phyloP scores from a whole-genome alignment of 805 yeast genomes.

The Starmerella bombicola region DNA sequence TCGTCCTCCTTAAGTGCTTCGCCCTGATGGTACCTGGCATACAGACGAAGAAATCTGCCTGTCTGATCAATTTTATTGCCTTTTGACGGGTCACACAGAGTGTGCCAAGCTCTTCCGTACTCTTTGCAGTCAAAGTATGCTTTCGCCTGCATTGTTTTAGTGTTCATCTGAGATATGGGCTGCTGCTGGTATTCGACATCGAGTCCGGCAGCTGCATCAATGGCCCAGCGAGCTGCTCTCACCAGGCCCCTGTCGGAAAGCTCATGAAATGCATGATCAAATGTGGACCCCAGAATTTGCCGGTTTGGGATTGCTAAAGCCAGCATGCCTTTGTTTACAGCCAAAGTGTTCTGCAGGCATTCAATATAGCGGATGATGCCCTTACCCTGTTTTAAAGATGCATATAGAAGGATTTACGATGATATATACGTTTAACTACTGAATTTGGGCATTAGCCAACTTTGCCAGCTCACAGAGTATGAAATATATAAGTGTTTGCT shows the following conservation, averaged over 20 bases:
- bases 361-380: background rate
- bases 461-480: background rate
- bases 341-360: background rate
- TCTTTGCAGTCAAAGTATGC: constrained; percentile 72
- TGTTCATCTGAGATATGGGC: constrained; percentile 27
- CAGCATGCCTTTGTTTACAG: background rate
- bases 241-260: constrained; percentile 48
- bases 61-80: constrained; percentile 30
- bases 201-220: constrained; percentile 66
- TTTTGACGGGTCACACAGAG: constrained; percentile 36
- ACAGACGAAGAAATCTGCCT: constrained; percentile 46
- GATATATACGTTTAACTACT: background rate
- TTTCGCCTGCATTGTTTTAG: constrained; percentile 49
- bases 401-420: too few relatives aligned
- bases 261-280: constrained; percentile 30
- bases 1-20: constrained; percentile 66
- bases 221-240: constrained; percentile 59
- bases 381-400: too few relatives aligned
- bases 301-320: background rate
- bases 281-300: constrained; percentile 2
- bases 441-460: background rate
- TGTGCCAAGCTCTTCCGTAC: constrained; percentile 61
- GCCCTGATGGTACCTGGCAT: constrained; percentile 58
- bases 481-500: background rate
- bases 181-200: constrained; percentile 19